Base-by-base conservation (phyloP, 768 basidiomycete species). In the Paxillus ammoniavirescens region DNA sequence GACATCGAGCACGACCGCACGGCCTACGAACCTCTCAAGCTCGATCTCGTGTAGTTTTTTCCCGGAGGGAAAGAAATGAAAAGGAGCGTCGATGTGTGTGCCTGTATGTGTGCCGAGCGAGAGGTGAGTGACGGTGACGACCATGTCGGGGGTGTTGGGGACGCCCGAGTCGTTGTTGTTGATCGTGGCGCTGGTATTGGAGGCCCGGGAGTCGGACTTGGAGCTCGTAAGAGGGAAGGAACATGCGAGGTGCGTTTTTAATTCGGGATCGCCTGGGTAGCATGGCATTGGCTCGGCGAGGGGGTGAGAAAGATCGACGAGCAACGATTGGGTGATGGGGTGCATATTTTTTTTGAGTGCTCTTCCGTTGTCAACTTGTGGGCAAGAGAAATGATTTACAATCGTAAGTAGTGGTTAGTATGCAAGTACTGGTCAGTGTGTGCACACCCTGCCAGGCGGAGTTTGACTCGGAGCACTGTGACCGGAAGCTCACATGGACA, bases 21-120 rank as follows among this genome's bases (percentile, higher is more conserved):
- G 79, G 2, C 80, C 82, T 21, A 86, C 66, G 51, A 88, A 76
- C 15, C 75, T 70, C 0, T 71, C 61, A 8, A 88, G 74, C 9
- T 80, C 76, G 44, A 90, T 73, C 47, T 83, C 73, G 57, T 84
- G 81, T 43, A 90, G 74, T 8, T 80, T 80, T 42, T 70, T 69
- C 5, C 84, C 87, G 28, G 77, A 72, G 4, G 70, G 68, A 67
- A 85, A 69, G 72, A 89, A 90, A 62, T 91, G 89, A 47, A 78
- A 82, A 0, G 89, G 89, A 1, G 88, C 86, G 60, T 91, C 89
- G 66, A 91, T 75, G 70, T 91, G 89, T 2, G 89, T 91, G 43
- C 89, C 89, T 1, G 84, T 84, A 62, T 91, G 89, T 1, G 88
- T 82, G 4, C 84, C 79, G 18, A 89, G 61, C 26, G 78, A 71